Base-by-base conservation (phyloP, 306 rosid genomes). In the Mimosa pudica region DNA sequence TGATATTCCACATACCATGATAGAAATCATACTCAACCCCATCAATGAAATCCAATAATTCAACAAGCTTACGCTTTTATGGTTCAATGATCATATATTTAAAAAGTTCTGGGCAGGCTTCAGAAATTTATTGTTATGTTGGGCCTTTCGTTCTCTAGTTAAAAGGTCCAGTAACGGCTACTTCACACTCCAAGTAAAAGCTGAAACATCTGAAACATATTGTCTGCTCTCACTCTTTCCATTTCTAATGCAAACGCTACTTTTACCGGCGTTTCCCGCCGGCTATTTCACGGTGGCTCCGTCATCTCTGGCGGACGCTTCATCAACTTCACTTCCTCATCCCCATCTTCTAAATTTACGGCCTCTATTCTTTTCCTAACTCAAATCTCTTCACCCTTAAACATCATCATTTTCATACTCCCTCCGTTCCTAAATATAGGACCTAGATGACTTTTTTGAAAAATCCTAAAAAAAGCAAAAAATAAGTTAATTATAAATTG, bases 201-300 rank as follows among this genome's bases (percentile, higher is more conserved):
- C 42, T 0, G 68, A 30, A 57, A 58, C 55, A 78, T 42, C 35
- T n/a, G 73, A 70, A 73, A 51, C 12, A 63, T 42, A 11, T 16
- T 30, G 66, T 76, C 38, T 9, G 57, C 58, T 10, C 54, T 10
- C 69, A 12, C 69, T 73, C 33, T 51, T 5, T 16, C 7, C 18
- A 0, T 52, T 58, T 54, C 75, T 71, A 51, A 96, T 96, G 98
- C 97, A 91, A 79, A 87, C 92, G 64, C 90, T 90, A 8, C 87
- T 91, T 24, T 76, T 84, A 81, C 94, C 94, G 88, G 89, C 90
- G 3, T 58, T 84, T 66, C 80, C 79, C 70, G 48, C 87, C 82
- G 96, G 91, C 84, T 51, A 55, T 16, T 79, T 77, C 83, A 51
- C 85, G 79, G 77, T 79, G 35, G 77, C 79, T 17, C 70, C 81